Evolutionary conservation across 768 basidiomycete genomes (phyloP).

Genomic region (Leucocoprinus sp.): DNA sequence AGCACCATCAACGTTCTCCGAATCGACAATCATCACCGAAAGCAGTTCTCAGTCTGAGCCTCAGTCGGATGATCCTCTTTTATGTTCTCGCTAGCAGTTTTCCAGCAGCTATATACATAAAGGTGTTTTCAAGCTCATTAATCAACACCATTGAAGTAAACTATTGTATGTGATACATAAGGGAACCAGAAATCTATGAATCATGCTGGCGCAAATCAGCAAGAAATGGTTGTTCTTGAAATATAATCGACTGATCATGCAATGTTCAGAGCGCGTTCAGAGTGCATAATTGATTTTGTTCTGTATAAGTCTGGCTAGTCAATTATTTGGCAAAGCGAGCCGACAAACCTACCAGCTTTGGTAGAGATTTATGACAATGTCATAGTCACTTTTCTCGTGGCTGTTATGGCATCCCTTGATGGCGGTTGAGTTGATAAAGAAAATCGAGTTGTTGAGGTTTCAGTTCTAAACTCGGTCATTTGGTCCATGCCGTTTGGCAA

Average conservation of each 20-base stretch:
- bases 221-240: no score
- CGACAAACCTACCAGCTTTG: neutral
- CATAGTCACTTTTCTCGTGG: constrained; percentile 1
- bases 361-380: constrained; percentile 2
- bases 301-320: neutral
- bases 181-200: no score
- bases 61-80: constrained; percentile 3
- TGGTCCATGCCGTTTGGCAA: constrained; percentile 2
- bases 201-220: no score
- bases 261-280: neutral
- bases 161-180: no score
- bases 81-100: neutral
- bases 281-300: neutral
- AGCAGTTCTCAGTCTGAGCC: neutral
- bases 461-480: neutral
- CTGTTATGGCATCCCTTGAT: neutral
- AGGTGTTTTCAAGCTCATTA: no score
- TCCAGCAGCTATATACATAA: neutral
- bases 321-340: neutral
- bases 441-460: neutral
- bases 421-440: neutral
- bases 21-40: neutral
- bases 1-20: constrained; percentile 7
- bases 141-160: no score
- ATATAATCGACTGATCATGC: no score